Conservation (phyloP, 768 basidiomycete genomes). For the Coprinopsis sp. region DNA sequence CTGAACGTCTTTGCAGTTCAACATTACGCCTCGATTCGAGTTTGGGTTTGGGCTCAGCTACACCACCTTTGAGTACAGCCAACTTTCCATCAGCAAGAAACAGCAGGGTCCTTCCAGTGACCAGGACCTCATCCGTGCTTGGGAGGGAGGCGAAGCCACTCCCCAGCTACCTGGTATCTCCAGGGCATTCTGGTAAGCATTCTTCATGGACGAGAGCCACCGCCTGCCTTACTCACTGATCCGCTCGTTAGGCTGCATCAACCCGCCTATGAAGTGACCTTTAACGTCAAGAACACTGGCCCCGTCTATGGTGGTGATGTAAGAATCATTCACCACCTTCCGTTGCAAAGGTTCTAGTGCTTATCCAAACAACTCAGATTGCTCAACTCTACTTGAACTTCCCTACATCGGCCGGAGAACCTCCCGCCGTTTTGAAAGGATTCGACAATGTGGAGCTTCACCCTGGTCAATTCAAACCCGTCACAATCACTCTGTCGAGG, state of each 20-base stretch:
- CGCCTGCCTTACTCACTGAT: not conserved
- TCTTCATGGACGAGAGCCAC: not conserved
- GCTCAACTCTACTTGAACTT: conserved; percentile 75
- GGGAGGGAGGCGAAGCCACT: conserved; percentile 56
- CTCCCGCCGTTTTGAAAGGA: conserved; percentile 66
- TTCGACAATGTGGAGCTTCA: conserved; percentile 55
- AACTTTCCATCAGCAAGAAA: conserved; percentile 46
- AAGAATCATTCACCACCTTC: conserved; percentile 14
- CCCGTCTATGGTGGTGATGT: conserved; percentile 60
- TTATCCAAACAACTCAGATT: conserved; percentile 37
- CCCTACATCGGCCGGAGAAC: conserved; percentile 58
- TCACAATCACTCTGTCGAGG: conserved; percentile 57
- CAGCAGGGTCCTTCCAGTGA: conserved; percentile 32
- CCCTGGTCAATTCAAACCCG: conserved; percentile 41
- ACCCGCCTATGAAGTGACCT: conserved; percentile 58
- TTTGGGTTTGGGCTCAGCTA: conserved; percentile 92
- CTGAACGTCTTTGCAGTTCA: too few species aligned
- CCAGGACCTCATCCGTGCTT: conserved; percentile 36
- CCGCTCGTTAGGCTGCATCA: conserved; percentile 53
- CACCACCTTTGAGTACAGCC: conserved; percentile 70
- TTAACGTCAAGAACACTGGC: conserved; percentile 66
- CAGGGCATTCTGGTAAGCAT: conserved; percentile 50
- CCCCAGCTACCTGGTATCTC: conserved; percentile 55
- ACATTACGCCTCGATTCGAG: conserved; percentile 76
- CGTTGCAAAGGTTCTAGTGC: not conserved